Evolutionary conservation across 768 basidiomycete genomes (phyloP).

Genomic region (Macrolepiota fuliginosa): DNA sequence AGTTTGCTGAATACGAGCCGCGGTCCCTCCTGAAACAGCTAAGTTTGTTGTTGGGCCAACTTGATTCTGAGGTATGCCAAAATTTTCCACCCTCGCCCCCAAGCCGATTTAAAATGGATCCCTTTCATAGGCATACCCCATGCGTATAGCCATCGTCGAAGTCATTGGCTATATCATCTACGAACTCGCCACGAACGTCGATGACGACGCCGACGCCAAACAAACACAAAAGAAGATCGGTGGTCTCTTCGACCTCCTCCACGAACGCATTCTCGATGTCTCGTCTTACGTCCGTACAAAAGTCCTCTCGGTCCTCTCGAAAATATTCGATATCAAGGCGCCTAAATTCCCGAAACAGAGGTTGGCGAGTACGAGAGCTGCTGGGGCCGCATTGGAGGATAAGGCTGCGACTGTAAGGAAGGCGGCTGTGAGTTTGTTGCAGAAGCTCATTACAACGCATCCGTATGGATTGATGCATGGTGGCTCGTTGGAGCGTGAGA

Average conservation of each 20-base stretch:
- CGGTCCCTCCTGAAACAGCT: constrained; percentile 87
- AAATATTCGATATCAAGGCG: constrained; percentile 68
- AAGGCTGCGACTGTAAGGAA: constrained; percentile 89
- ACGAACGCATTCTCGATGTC: constrained; percentile 84
- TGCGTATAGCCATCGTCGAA: constrained; percentile 94
- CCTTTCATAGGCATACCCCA: constrained; percentile 76
- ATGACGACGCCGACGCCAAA: constrained; percentile 44
- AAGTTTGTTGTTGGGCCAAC: constrained; percentile 74
- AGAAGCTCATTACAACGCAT: constrained; percentile 78
- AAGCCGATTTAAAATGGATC: neutral
- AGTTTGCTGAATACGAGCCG: constrained; percentile 77
- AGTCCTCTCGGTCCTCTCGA: constrained; percentile 73
- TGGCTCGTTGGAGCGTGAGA: constrained; percentile 65
- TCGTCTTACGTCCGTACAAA: constrained; percentile 92
- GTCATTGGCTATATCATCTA: constrained; percentile 82
- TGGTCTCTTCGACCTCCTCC: constrained; percentile 77
- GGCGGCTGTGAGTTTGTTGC: constrained; percentile 72
- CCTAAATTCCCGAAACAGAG: constrained; percentile 86
- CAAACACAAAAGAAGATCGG: constrained; percentile 73
- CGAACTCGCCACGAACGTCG: constrained; percentile 63
- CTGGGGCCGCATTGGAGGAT: constrained; percentile 81
- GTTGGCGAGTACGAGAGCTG: constrained; percentile 68
- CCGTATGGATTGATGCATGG: constrained; percentile 87
- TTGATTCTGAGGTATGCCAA: constrained; percentile 81
- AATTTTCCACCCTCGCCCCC: neutral